A percentile compares a stretch with the other conserved stretches of the same genome.
Evolutionary conservation across 2,329 filamentous ascomycete species (phyloP).

Genomic region (Stachybotrys chlorohalonatus): DNA sequence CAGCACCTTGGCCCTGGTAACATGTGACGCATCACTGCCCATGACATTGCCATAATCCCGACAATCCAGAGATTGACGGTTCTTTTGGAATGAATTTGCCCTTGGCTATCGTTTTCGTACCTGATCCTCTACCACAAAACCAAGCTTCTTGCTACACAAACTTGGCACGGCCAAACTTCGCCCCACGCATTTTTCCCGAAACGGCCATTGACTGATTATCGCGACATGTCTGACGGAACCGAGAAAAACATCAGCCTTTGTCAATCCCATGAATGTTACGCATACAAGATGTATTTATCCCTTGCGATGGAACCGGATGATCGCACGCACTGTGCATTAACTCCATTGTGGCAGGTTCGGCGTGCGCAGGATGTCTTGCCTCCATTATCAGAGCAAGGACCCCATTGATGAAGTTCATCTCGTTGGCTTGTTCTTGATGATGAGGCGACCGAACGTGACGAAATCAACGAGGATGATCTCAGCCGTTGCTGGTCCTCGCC

Average conservation of each 20-base stretch:
- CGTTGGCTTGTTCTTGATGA: slow-evolving; percentile 78
- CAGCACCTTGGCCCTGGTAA: neutral
- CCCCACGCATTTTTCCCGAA: no score
- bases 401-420: slow-evolving; percentile 70
- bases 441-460: slow-evolving; percentile 80
- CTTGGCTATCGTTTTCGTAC: no score
- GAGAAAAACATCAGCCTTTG: slow-evolving; percentile 36
- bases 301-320: slow-evolving; percentile 83
- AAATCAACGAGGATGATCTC: slow-evolving; percentile 66
- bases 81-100: no score
- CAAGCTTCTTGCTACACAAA: no score
- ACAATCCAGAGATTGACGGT: no score
- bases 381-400: slow-evolving; percentile 66
- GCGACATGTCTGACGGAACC: neutral
- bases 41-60: neutral
- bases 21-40: neutral
- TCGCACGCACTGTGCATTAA: slow-evolving; percentile 71
- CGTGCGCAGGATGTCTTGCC: slow-evolving; percentile 58
- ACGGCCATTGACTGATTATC: neutral
- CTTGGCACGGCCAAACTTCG: neutral
- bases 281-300: slow-evolving; percentile 73
- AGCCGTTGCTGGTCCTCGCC: slow-evolving; percentile 64
- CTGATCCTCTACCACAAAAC: no score
- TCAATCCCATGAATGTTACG: slow-evolving; percentile 29
- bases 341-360: slow-evolving; percentile 64